Percentiles rank a stretch among this genome's conserved stretches.
phyloP scores from a whole-genome alignment of 169 alveolate genomes.

The Prorocentrum cordatum region DNA sequence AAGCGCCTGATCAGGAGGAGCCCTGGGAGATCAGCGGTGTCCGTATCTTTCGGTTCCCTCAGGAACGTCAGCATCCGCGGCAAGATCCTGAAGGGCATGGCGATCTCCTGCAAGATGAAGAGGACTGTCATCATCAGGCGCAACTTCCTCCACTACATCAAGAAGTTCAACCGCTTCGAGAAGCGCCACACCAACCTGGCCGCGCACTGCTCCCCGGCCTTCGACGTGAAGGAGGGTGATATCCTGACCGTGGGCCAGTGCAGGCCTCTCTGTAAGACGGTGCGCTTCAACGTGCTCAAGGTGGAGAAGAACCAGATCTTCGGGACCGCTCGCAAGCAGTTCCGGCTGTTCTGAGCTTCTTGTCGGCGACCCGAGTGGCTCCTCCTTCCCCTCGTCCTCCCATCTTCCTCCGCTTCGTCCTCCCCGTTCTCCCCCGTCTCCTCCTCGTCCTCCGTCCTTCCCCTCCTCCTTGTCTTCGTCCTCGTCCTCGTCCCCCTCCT shows the following conservation, averaged over 20 bases:
- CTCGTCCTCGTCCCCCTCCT: too few relatives aligned
- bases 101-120: constrained; percentile 96
- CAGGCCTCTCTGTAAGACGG: constrained; percentile 98
- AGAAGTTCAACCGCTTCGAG: constrained; percentile 96
- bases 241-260: constrained; percentile 88
- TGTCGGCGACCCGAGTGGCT: too few relatives aligned
- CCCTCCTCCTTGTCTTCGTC: too few relatives aligned
- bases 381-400: too few relatives aligned
- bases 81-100: constrained; percentile 87
- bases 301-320: constrained; percentile 95
- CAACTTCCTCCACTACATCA: constrained; percentile 67
- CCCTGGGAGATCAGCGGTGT: too few relatives aligned
- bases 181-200: constrained; percentile 97
- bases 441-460: too few relatives aligned
- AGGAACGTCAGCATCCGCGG: constrained; percentile 70
- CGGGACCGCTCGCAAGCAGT: constrained; percentile 98
- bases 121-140: constrained; percentile 68
- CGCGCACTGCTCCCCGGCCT: constrained; percentile 97
- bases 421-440: too few relatives aligned
- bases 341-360: constrained; percentile 91
- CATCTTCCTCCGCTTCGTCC: too few relatives aligned
- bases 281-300: constrained; percentile 97
- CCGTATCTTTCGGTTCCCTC: too few relatives aligned
- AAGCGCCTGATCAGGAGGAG: too few relatives aligned
- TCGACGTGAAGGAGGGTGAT: constrained; percentile 96